Evolutionary conservation across 169 alveolate species (phyloP).

Genomic region (Plasmodium berghei): DNA sequence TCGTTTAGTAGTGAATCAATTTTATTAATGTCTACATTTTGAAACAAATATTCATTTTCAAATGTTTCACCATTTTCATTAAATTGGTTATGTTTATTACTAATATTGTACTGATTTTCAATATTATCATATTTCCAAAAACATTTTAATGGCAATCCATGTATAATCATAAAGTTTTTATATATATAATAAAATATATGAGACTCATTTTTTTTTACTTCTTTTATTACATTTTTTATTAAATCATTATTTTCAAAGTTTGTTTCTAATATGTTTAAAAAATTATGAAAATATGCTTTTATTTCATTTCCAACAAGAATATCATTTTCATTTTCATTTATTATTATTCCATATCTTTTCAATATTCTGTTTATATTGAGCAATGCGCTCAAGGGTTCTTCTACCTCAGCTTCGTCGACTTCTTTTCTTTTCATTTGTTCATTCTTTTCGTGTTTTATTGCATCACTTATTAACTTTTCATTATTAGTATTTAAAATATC

Average conservation of each 20-base stretch:
- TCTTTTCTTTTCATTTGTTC: conserved; percentile 3
- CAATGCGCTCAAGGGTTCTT: background rate
- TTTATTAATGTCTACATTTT: conserved; percentile 30
- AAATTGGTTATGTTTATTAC: background rate
- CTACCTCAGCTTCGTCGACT: background rate
- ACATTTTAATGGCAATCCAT: conserved; percentile 52
- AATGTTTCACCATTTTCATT: conserved; percentile 21
- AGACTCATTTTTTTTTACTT: conserved; percentile 45
- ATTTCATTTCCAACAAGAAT: conserved; percentile 49
- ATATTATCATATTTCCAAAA: conserved; percentile 64
- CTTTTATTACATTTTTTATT: conserved; percentile 11
- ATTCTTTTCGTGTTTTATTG: conserved; percentile 28
- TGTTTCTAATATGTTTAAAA: conserved; percentile 34
- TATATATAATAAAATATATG: conserved; percentile 50
- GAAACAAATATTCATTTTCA: conserved; percentile 63
- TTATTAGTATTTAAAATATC: conserved; percentile 49
- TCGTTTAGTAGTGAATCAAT: conserved; percentile 40
- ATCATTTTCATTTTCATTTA: conserved; percentile 75
- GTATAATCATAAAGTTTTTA: conserved; percentile 34
- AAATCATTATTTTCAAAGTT: conserved; percentile 17
- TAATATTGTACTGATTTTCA: conserved; percentile 7
- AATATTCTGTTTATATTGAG: conserved; percentile 29
- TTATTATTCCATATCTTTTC: conserved; percentile 23
- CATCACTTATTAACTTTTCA: conserved; percentile 59
- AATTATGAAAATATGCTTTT: conserved; percentile 18